Conservation (phyloP, 257 asterid species). For the Nicotiana tabacum region DNA sequence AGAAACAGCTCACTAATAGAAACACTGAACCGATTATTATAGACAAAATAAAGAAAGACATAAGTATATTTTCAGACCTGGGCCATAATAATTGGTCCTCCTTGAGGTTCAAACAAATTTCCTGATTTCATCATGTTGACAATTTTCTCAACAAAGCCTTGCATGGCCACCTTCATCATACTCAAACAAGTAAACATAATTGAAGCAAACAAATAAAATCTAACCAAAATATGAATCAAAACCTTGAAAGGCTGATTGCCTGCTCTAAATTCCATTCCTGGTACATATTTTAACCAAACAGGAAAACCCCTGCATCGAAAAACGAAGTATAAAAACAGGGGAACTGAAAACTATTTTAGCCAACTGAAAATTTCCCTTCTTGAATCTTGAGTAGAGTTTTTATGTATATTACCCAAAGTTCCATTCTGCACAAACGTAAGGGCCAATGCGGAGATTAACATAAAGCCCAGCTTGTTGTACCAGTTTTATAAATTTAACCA, state of each 20-base stretch:
- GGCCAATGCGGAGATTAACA: slow-evolving; percentile 86
- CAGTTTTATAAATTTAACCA: slow-evolving; percentile 64
- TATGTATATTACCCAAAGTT: slow-evolving; percentile 56
- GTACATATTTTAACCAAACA: slow-evolving; percentile 84
- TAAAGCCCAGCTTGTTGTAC: slow-evolving; percentile 84
- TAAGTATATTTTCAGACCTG: slow-evolving; percentile 34
- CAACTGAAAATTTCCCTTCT: neutral
- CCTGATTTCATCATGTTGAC: slow-evolving; percentile 56
- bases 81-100: slow-evolving; percentile 80
- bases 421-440: slow-evolving; percentile 87
- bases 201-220: neutral
- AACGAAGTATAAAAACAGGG: slow-evolving; percentile 22
- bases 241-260: slow-evolving; percentile 87
- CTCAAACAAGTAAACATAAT: slow-evolving; percentile 1
- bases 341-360: neutral
- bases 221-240: neutral
- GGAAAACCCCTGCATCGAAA: slow-evolving; percentile 78
- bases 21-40: neutral
- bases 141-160: slow-evolving; percentile 47
- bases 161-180: slow-evolving; percentile 47
- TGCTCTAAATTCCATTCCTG: slow-evolving; percentile 79
- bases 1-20: neutral
- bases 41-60: neutral
- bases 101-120: slow-evolving; percentile 58
- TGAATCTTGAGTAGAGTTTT: neutral